phyloP scores from a whole-genome alignment of 768 basidiomycete genomes.

The Pleurotus ostreatus region DNA sequence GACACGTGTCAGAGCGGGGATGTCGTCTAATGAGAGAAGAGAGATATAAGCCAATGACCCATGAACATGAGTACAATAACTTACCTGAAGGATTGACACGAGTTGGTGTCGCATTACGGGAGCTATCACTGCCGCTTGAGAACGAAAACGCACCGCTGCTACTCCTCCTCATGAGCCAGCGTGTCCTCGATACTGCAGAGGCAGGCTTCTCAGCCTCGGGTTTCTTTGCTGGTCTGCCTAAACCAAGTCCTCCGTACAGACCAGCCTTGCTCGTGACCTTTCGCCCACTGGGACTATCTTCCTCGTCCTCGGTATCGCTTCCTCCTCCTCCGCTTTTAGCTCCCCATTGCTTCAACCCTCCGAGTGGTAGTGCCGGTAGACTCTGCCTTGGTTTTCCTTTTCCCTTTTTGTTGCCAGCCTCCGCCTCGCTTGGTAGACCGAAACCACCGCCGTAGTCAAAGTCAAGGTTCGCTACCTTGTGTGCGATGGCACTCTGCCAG shows the following conservation, averaged over 20 bases:
- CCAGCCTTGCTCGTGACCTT: conserved; percentile 29
- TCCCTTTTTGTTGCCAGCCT: conserved; percentile 2
- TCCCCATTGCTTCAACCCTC: background rate
- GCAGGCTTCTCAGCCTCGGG: conserved; percentile 20
- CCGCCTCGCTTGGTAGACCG: conserved; percentile 34
- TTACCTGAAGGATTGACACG: conserved; percentile 46
- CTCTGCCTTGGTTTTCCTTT: conserved; percentile 65
- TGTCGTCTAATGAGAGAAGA: conserved; percentile 42
- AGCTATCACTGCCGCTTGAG: conserved; percentile 69
- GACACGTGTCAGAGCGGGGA: conserved; percentile 45
- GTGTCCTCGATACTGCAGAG: conserved; percentile 38
- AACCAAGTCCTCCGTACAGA: conserved; percentile 59
- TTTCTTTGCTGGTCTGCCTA: conserved; percentile 50
- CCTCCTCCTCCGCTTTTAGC: conserved; percentile 26
- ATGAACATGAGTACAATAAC: conserved; percentile 14
- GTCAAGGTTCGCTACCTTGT: conserved; percentile 52
- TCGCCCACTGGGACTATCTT: conserved; percentile 59
- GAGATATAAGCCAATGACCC: background rate
- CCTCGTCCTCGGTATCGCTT: conserved; percentile 64
- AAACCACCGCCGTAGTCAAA: conserved; percentile 24
- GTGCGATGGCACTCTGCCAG: conserved; percentile 78
- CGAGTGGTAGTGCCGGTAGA: conserved; percentile 45
- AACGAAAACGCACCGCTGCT: conserved; percentile 68
- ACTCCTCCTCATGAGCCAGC: conserved; percentile 70
- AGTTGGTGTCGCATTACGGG: conserved; percentile 60